Evolutionary conservation across 2,329 filamentous ascomycete genomes (phyloP), one percentile per base, ranked within the genome.

Genomic region (Fusarium keratoplasticum): DNA sequence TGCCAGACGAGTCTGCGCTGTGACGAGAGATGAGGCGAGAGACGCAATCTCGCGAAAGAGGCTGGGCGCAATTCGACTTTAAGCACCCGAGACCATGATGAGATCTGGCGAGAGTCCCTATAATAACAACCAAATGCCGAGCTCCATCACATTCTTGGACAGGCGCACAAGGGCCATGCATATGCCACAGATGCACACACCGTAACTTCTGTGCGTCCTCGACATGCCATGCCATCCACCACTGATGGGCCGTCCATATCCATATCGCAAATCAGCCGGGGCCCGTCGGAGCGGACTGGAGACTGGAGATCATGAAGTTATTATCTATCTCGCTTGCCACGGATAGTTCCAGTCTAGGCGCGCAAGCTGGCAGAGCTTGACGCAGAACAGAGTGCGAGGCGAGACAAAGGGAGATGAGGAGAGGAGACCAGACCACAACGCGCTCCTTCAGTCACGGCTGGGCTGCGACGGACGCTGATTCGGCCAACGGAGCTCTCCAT

Each of bases 381-480:
- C 54, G 47, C 59, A 67, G 64, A 52, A 55, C 44, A 50, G 54
- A 25, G 50, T 47, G 68, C 25, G 27, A 65, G 64, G 63, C 69
- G 55, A 71, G 69, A 67, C 70, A 72, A 60, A 50, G 64, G 58
- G 74, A 70, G 72, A 67, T 73, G 68, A 73, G 67, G 64, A 66
- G 69, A 73, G 14, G 6, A 36, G 33, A 36, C 33, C 71, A 65
- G 69, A 74, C 72, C 67, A 66, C n/a, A 50, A 61, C 22, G 59
- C 61, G 58, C 36, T 47, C 42, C 22, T 47, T 47, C 66, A 62
- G 62, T 65, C 68, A 66, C 47, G 63, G 66, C 72, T 78, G 76
- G 76, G 76, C 75, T 77, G 76, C 72, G 72, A 77, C 58, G 69
- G 61, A 42, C 62, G 52, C 70, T 78, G 76, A 78, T 78, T 78